Percentiles rank a stretch among this genome's conserved stretches.
Evolutionary conservation across 805 yeast genomes (phyloP).

Genomic region (Barnettozyma sp.): DNA sequence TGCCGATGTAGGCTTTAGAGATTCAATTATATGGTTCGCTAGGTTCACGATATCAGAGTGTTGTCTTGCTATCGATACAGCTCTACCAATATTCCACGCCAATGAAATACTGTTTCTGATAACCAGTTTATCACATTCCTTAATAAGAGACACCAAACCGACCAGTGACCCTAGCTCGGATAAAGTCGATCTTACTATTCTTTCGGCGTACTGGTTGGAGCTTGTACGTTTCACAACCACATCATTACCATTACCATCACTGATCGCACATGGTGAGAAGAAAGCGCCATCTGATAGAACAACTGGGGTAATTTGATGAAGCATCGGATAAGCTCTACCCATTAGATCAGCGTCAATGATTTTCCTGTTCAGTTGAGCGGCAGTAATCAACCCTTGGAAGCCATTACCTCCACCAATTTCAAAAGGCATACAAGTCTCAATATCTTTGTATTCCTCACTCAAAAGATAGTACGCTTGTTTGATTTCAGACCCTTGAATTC

Average conservation of each 20-base stretch:
- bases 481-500: conserved; percentile 34
- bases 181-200: conserved; percentile 34
- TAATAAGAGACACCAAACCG: conserved; percentile 29
- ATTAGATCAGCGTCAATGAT: conserved; percentile 36
- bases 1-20: conserved; percentile 29
- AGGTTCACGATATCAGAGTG: conserved; percentile 31
- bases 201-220: conserved; percentile 29
- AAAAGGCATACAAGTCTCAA: conserved; percentile 32
- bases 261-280: conserved; percentile 25
- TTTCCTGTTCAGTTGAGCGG: conserved; percentile 25
- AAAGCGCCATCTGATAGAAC: conserved; percentile 21
- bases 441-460: conserved; percentile 25
- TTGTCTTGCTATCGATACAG: conserved; percentile 33
- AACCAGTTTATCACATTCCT: conserved; percentile 27
- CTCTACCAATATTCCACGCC: conserved; percentile 44
- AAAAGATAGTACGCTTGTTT: conserved; percentile 27
- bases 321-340: conserved; percentile 19
- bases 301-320: conserved; percentile 30
- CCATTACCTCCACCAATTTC: conserved; percentile 44
- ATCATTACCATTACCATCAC: conserved; percentile 37
- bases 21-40: conserved; percentile 31
- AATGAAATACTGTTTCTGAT: conserved; percentile 32
- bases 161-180: conserved; percentile 38
- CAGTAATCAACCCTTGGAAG: conserved; percentile 25
- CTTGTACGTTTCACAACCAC: conserved; percentile 27